Evolutionary conservation across 768 basidiomycete genomes (phyloP), one percentile per base, ranked within the genome.

Genomic region (Dioszegia crocea): DNA sequence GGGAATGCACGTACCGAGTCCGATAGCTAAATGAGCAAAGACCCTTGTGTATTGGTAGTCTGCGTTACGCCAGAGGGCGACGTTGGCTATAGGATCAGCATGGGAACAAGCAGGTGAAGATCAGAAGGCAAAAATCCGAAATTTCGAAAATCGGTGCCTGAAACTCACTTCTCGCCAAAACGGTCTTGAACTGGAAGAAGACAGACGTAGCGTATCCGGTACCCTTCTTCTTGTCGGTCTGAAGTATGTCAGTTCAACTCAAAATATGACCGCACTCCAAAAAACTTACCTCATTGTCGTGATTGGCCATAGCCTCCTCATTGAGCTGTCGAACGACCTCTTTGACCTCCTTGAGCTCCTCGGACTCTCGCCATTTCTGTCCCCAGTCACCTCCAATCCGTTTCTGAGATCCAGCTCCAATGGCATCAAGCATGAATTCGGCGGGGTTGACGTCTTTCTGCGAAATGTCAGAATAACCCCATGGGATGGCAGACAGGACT

Each of bases 11-110:
- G n/a, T n/a, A 38, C 36, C 36, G 9, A 43, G 40, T 17, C 9
- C 40, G 40, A 43, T 43, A 16, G 40, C 40, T 8, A 43, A 8
- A 21, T 43, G 40, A 5, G 40, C 40, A 43, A 43, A 43, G 24
- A 91, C 78, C 19, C 91, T 84, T 51, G 84, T 89, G 79, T 86
- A 91, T 49, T 89, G 84, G 73, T 92, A 93, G 63, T 90, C 85
- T 2, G 89, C 88, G 9, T 86, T 88, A 55, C 91, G 81, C 87
- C 88, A 92, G 12, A 91, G 79, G 1, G 88, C 85, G 5, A 80
- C 36, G 24, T 53, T 53, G 21, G 51, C 51, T 53, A 38, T 16
- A 4, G 10, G 5, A 38, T 53, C 24, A 53, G 51, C 49, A 12
- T 23, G n/a, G n/a, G n/a, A n/a, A n/a, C n/a, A n/a, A 53, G 51